Base-by-base conservation (phyloP, 2,329 filamentous ascomycete genomes). In the Fusarium cicatricum region DNA sequence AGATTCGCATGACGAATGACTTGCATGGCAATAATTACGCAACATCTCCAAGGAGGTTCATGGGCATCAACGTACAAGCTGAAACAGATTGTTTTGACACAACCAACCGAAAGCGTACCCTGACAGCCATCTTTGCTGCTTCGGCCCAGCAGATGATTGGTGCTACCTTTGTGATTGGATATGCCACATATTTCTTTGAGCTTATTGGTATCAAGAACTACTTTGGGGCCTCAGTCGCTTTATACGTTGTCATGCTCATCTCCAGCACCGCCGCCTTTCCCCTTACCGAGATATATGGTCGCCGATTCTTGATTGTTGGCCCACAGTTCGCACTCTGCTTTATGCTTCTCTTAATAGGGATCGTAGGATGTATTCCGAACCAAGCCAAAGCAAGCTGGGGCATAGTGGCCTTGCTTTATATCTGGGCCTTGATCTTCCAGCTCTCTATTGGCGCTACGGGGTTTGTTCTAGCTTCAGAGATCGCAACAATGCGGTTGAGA, bases 341-440 rank as follows among this genome's bases (percentile, higher is more conserved):
- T 15, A 54, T 70, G 16, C 58, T 71, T 4, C 58, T 71, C 8
- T 32, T 72, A 12, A 73, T 74, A 19, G 71, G 70, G 12, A 71
- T 74, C 44, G 57, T 72, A 42, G 72, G 72, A n/a, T 71, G 57
- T 42, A 40, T 69, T 14, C 62, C 59, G 37, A 58, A 63, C 49
- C 53, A 52, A 47, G 56, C 12, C 14, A 4, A 64, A 38, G 70
- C 50, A 49, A 62, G 52, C 38, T 72, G 70, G 68, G 69, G 42
- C 3, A 70, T 73, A 15, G 63, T 72, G 19, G 66, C 54, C 26
- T 58, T 69, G 46, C 64, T 72, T 23, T 73, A 70, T 55, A 26
- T 73, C 8, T 74, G 71, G 72, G 71, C 73, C 1, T 60, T 75
- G 41, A 58, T 74, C n/a, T 76, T 74, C 49, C 72, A 76, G 55